A percentile compares a stretch with the other conserved stretches of the same genome.
phyloP scores from a whole-genome alignment of 768 basidiomycete species.

The Pleurotus djamor region DNA sequence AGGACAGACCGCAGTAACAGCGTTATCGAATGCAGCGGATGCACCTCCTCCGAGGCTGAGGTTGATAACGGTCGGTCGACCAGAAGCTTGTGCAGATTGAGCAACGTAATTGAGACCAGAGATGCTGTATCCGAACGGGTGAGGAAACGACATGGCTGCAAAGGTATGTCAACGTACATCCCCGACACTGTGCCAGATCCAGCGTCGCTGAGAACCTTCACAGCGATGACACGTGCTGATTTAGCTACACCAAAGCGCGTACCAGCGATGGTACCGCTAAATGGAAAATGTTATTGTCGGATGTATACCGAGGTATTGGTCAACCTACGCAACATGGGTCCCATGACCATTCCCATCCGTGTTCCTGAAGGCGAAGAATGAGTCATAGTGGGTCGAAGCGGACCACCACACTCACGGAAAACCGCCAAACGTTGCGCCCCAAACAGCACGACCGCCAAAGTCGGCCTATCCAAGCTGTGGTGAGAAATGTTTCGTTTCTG shows the following conservation, averaged over 20 bases:
- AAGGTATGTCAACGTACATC: conserved; percentile 15
- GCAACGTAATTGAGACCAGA: conserved; percentile 29
- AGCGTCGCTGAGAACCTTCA: conserved; percentile 36
- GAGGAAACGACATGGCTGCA: neutral
- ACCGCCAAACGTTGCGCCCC: conserved; percentile 33
- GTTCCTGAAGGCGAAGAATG: conserved; percentile 4
- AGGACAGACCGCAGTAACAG: conserved; percentile 20
- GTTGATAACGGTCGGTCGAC: conserved; percentile 27
- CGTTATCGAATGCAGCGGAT: conserved; percentile 24
- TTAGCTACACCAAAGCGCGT: conserved; percentile 31
- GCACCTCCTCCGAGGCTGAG: conserved; percentile 32
- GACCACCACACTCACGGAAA: conserved; percentile 5
- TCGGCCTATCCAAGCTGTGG: conserved; percentile 16
- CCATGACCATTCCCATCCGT: conserved; percentile 42
- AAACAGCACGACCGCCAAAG: conserved; percentile 39
- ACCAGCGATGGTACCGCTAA: conserved; percentile 33
- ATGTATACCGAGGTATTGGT: neutral
- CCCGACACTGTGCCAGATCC: conserved; percentile 22
- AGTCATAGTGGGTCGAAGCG: neutral
- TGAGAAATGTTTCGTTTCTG: neutral
- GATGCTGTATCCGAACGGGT: conserved; percentile 15
- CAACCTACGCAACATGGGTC: conserved; percentile 32
- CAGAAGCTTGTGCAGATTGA: conserved; percentile 12
- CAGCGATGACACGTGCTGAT: conserved; percentile 30
- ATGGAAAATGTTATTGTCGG: neutral